Conservation (phyloP, 1,284 basidiomycete genomes). For the Microstroma glucosiphilum region DNA sequence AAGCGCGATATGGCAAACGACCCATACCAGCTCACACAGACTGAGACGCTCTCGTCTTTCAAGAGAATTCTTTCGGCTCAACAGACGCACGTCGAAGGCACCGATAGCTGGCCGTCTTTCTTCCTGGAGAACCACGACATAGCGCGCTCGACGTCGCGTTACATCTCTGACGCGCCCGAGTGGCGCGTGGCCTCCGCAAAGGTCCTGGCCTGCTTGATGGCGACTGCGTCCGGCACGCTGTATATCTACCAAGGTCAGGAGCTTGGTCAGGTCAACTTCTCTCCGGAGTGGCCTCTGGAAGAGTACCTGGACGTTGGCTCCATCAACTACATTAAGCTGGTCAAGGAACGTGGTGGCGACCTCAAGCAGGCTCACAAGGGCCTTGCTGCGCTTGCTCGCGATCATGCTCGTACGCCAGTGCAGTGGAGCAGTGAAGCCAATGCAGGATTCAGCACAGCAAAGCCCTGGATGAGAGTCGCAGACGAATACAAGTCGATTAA, state of each 20-base stretch:
- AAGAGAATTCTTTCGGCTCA: constrained; percentile 60
- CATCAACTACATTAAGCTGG: constrained; percentile 28
- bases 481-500: constrained; percentile 65
- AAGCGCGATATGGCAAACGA: constrained; percentile 37
- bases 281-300: constrained; percentile 62
- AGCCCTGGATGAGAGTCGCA: constrained; percentile 70
- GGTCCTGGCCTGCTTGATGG: constrained; percentile 61
- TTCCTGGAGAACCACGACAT: constrained; percentile 64
- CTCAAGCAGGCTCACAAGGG: constrained; percentile 59
- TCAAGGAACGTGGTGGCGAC: constrained; percentile 19
- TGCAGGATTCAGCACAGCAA: constrained; percentile 62
- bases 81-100: constrained; percentile 54
- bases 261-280: constrained; percentile 65
- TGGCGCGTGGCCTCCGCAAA: constrained; percentile 61
- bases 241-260: constrained; percentile 65
- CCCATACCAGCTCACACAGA: background rate
- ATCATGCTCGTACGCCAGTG: constrained; percentile 66
- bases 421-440: constrained; percentile 62
- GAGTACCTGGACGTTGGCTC: constrained; percentile 62
- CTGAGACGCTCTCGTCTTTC: constrained; percentile 55
- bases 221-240: constrained; percentile 62
- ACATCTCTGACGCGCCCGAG: constrained; percentile 59
- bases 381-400: constrained; percentile 62
- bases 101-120: constrained; percentile 32
- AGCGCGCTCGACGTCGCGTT: constrained; percentile 56